These are phyloP conservation scores for Wickerhamiella bombiphila DNA, from an alignment of 805 yeast species.

Conservation along the genomic window DNA sequence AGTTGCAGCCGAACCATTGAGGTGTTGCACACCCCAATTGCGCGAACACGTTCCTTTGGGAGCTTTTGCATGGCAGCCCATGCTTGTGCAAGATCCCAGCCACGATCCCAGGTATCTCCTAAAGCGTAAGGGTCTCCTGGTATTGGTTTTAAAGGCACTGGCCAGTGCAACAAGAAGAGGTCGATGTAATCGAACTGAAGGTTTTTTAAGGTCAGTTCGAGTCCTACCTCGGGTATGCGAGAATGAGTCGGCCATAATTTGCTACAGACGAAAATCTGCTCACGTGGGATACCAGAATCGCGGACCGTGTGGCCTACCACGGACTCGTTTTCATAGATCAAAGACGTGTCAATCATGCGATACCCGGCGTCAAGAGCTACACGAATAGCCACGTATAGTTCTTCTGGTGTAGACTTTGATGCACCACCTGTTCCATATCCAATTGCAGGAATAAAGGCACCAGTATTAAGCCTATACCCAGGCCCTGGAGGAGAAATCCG, in stretches of 20 bases:
- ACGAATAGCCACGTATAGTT: conserved; percentile 37
- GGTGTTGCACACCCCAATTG: conserved; percentile 64
- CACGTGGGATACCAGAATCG: conserved; percentile 34
- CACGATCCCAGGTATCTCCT: conserved; percentile 14
- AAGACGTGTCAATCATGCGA: conserved; percentile 32
- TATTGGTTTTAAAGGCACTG: conserved; percentile 27
- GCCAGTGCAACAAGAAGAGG: conserved; percentile 74
- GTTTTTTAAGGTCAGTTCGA: conserved; percentile 44
- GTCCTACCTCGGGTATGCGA: conserved; percentile 33
- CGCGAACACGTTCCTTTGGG: conserved; percentile 36
- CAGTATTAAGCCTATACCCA: conserved; percentile 34
- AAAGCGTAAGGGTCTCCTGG: conserved; percentile 17
- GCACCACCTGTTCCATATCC: conserved; percentile 62
- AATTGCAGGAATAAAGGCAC: conserved; percentile 47
- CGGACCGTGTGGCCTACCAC: conserved; percentile 37
- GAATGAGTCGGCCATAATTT: conserved; percentile 34
- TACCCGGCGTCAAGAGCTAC: conserved; percentile 52
- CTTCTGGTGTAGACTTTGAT: conserved; percentile 12
- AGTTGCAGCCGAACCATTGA: conserved; percentile 36
- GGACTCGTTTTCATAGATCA: conserved; percentile 29
- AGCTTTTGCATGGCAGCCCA: conserved; percentile 53
- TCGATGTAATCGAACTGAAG: conserved; percentile 66
- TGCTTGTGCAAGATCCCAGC: conserved; percentile 33
- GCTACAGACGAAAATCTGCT: conserved; percentile 55
- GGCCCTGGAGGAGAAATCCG: too few relatives aligned